Conservation (phyloP, 1,284 basidiomycete species). For the Coriolopsis trogii region DNA sequence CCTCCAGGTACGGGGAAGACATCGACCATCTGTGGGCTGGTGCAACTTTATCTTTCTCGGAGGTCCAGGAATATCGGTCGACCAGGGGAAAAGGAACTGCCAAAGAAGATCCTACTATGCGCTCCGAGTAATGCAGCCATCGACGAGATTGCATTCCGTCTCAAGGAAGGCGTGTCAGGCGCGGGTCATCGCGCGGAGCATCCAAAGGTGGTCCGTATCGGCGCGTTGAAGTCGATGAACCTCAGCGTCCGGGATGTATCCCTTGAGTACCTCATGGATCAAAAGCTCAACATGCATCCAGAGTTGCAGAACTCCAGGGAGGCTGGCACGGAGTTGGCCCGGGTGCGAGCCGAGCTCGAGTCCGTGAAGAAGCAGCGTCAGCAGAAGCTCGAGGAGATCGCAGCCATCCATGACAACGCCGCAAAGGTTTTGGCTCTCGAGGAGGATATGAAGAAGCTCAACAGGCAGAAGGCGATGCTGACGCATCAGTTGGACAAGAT, state of each 20-base stretch:
- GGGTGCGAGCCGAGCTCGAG: constrained; percentile 70
- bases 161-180: constrained; percentile 78
- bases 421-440: constrained; percentile 55
- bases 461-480: constrained; percentile 63
- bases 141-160: constrained; percentile 91
- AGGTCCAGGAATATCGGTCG: constrained; percentile 54
- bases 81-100: constrained; percentile 50
- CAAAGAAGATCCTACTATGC: constrained; percentile 87
- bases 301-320: constrained; percentile 44
- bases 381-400: constrained; percentile 66
- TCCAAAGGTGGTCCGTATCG: constrained; percentile 89
- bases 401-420: constrained; percentile 52
- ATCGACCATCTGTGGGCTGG: constrained; percentile 96
- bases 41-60: constrained; percentile 79
- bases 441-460: constrained; percentile 72
- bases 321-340: constrained; percentile 58
- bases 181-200: constrained; percentile 55
- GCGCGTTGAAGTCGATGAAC: constrained; percentile 81
- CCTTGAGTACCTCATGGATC: constrained; percentile 85
- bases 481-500: constrained; percentile 76
- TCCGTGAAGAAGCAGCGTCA: constrained; percentile 64
- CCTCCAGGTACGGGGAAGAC: constrained; percentile 99
- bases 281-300: constrained; percentile 62
- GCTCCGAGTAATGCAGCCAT: constrained; percentile 99
- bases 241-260: constrained; percentile 86